Evolutionary conservation across 2,329 filamentous ascomycete species (phyloP).

Genomic region (Xylaria sp.): DNA sequence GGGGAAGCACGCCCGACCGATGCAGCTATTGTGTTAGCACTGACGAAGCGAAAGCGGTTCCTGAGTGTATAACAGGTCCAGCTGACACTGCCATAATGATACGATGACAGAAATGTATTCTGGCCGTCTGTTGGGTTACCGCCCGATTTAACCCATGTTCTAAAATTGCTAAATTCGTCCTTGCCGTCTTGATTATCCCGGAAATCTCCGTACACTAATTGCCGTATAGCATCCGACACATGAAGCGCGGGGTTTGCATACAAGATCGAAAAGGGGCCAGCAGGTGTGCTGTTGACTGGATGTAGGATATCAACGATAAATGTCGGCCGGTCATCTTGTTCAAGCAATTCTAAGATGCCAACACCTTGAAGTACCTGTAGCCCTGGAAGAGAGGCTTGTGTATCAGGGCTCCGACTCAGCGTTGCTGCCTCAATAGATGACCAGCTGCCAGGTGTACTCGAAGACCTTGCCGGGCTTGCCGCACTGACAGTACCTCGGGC

Average conservation of each 20-base stretch:
- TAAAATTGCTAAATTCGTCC: constrained; percentile 67
- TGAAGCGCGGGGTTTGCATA: constrained; percentile 74
- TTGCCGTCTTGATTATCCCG: constrained; percentile 49
- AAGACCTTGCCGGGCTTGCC: constrained; percentile 53
- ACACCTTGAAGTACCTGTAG: constrained; percentile 66
- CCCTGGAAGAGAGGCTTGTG: constrained; percentile 51
- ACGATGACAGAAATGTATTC: constrained; percentile 59
- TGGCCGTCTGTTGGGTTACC: constrained; percentile 57
- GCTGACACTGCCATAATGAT: constrained; percentile 66
- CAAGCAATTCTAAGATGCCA: constrained; percentile 73
- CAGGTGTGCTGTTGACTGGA: constrained; percentile 56
- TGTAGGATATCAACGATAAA: constrained; percentile 75
- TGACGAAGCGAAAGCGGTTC: constrained; percentile 71
- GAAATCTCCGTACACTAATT: constrained; percentile 59
- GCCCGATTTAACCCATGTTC: constrained; percentile 68
- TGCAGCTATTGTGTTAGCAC: constrained; percentile 54
- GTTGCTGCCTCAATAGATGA: constrained; percentile 59
- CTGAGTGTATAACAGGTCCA: constrained; percentile 76
- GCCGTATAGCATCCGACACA: constrained; percentile 58
- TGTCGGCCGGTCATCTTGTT: constrained; percentile 77
- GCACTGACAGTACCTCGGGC: constrained; percentile 59
- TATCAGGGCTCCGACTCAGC: constrained; percentile 59
- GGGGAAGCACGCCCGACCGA: constrained; percentile 49
- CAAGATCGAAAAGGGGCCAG: constrained; percentile 62
- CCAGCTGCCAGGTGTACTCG: constrained; percentile 59